Evolutionary conservation across 2,329 filamentous ascomycete genomes (phyloP), one percentile per base, ranked within the genome.

Genomic region (Phialophora expanda): DNA sequence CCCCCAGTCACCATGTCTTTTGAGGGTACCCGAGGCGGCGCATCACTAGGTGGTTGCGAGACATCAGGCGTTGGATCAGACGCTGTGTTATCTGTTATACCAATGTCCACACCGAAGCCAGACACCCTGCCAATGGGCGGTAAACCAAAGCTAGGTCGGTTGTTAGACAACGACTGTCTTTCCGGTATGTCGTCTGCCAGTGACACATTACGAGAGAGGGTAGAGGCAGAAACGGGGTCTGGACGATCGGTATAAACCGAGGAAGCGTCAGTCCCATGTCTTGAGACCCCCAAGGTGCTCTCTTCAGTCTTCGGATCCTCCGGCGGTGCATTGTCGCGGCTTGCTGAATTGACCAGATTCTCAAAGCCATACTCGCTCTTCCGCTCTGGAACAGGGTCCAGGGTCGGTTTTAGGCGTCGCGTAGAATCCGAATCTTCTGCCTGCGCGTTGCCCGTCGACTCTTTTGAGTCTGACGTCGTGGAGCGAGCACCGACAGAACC

Each of bases 361-460:
- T 86, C 84, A 65, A 86, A 77, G 11, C 81, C 83, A 73, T 88
- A 85, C 73, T 87, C 86, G 76, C 83, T 86, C 76, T 83, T 87
- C 64, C 84, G 80, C 75, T 88, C 86, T 1, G 80, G 80, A 2
- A 88, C 85, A 1, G 86, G 79, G 58, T 86, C 80, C 53, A 87
- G 74, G 24, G 76, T 78, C 38, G 81, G 75, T 65, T 79, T 80
- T 38, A 78, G 69, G 56, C 75, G 75, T 44, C 78, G 77, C 56
- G 72, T 74, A 24, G 69, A 74, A 63, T 81, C 78, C 17, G 78
- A 75, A 56, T 74, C 76, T 20, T 76, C 75, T 24, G 73, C 4
- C 26, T 55, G 44, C 1, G 56, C 26, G 28, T 58, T 11, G 22
- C 44, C 57, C 4, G 63, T 50, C 26, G 30, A 7, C 12, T 67